Evolutionary conservation across 352 stramenopile genomes (phyloP).

Genomic region (Halophytophthora batemanensis): DNA sequence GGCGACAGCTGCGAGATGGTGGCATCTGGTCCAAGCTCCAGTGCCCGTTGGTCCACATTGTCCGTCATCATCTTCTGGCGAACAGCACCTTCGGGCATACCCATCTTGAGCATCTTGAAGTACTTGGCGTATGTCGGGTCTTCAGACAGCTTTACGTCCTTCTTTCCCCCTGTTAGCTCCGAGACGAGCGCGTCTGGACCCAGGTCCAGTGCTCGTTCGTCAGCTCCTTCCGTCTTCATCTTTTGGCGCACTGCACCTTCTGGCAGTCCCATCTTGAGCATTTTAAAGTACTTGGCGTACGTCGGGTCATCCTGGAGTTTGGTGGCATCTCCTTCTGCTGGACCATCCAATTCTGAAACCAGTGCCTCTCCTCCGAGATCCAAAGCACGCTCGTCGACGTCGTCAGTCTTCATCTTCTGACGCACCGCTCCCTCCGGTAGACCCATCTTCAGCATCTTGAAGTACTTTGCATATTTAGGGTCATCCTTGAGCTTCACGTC

Average conservation of each 20-base stretch:
- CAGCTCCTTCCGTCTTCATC: slow-evolving; percentile 53
- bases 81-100: slow-evolving; percentile 80
- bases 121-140: slow-evolving; percentile 73
- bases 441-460: slow-evolving; percentile 93
- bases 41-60: slow-evolving; percentile 39
- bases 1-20: slow-evolving; percentile 37
- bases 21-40: slow-evolving; percentile 68
- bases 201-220: slow-evolving; percentile 40
- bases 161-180: slow-evolving; percentile 5
- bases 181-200: slow-evolving; percentile 32
- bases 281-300: slow-evolving; percentile 92
- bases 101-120: slow-evolving; percentile 93
- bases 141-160: too few species aligned
- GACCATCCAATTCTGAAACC: slow-evolving; percentile 33
- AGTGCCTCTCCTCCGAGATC: slow-evolving; percentile 48
- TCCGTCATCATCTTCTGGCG: slow-evolving; percentile 77
- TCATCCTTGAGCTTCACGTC: slow-evolving; percentile 33
- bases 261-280: slow-evolving; percentile 91
- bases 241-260: slow-evolving; percentile 85
- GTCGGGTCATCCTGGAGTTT: slow-evolving; percentile 59
- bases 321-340: slow-evolving; percentile 23
- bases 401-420: slow-evolving; percentile 79
- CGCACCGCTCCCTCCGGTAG: slow-evolving; percentile 76
- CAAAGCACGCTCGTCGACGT: slow-evolving; percentile 47
- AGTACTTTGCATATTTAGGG: slow-evolving; percentile 78